Percentiles rank a stretch among this genome's conserved stretches.
These are phyloP conservation scores for Apiospora marii DNA, from an alignment of 2,329 filamentous ascomycete genomes.

Conservation along the genomic window DNA sequence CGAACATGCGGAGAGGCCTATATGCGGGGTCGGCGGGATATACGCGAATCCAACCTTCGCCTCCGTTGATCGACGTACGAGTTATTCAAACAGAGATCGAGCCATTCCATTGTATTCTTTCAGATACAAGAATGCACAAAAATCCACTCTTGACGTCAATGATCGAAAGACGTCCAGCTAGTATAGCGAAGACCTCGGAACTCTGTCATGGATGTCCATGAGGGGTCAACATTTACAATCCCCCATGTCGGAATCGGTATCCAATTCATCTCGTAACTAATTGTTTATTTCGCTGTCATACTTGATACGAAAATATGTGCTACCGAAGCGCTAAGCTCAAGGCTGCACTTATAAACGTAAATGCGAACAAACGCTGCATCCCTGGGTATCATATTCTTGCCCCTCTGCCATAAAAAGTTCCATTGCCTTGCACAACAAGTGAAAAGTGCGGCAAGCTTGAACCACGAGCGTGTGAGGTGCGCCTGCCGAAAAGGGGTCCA, in stretches of 20 bases:
- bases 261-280: neutral
- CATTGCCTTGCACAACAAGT: neutral
- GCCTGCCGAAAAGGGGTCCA: neutral
- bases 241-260: neutral
- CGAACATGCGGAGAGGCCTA: conserved; percentile 7
- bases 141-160: neutral
- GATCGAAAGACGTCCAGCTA: neutral
- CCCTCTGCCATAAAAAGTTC: neutral
- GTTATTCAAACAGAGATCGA: neutral
- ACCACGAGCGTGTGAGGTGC: neutral
- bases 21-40: conserved; percentile 7
- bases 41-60: neutral
- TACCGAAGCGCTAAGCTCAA: neutral
- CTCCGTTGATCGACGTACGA: neutral
- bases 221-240: neutral
- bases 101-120: neutral
- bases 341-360: neutral
- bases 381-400: conserved; percentile 6
- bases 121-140: neutral
- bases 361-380: conserved; percentile 3
- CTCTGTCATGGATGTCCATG: neutral
- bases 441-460: neutral
- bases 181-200: neutral
- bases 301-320: neutral
- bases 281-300: neutral